Base-by-base conservation (phyloP, 208 protist genomes). In the Trypanosoma melophagium region DNA sequence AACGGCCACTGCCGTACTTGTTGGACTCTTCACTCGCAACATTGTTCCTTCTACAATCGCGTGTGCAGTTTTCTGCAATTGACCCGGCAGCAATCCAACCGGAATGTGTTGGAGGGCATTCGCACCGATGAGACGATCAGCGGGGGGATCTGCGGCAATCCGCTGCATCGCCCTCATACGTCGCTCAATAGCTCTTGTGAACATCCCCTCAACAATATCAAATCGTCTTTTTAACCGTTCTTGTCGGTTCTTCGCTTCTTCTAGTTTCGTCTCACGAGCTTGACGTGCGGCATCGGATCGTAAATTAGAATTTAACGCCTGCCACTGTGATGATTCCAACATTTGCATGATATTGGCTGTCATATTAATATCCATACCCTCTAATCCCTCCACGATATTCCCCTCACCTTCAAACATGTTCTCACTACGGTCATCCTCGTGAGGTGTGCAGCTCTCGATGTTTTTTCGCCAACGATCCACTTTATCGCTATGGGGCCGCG, bases 51-150 rank as follows among this genome's bases (percentile, higher is more conserved):
- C 53, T 41, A 60, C 45, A 52, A 68, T 24, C 2, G 47, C 22
- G 7, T 58, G 25, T 1, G 65, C 58, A 12, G 31, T 62, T 35
- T 72, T 42, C 44, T 51, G 45, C 44, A 63, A 38, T 52, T 86
- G 53, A n/a, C 68, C 69, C 0, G 78, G 79, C 19, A 91, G 66
- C 22, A 88, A 42, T 4, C 76, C 69, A 0, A 84, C 77, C 0
- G 92, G 92, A 24, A 97, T 74, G 79, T 97, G 92, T 77, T 91
- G 86, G 54, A 80, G 47, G 63, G 87, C 89, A 56, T 76, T 66
- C 17, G 81, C 68, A 19, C 86, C 88, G 49, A 97, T 79, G 12
- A 97, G 68, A 3, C 89, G 86, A 66, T 97, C 90, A 8, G 92
- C 92, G 0, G 92, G 92, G 7, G 92, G 92, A 70, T 97, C 92